Conservation (phyloP, 2,329 filamentous ascomycete genomes). For the Nothophoma quercina region DNA sequence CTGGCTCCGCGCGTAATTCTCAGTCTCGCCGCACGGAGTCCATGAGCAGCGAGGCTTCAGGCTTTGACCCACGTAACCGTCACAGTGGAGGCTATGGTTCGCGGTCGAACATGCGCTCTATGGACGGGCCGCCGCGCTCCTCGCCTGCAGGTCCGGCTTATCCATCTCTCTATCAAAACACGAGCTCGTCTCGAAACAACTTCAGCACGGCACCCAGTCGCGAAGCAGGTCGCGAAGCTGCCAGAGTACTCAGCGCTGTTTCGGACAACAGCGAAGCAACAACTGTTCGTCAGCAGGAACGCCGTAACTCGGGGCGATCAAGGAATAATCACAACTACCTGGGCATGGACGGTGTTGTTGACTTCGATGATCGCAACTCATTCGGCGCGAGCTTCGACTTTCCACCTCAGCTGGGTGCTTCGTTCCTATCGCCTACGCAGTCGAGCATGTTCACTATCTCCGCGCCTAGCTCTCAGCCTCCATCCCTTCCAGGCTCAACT, state of each 20-base stretch:
- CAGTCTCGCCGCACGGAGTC: constrained; percentile 55
- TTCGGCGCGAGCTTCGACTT: constrained; percentile 32
- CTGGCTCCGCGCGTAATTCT: constrained; percentile 51
- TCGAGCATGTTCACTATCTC: constrained; percentile 28
- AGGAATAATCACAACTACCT: constrained; percentile 32
- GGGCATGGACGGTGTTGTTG: constrained; percentile 40
- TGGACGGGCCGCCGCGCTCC: constrained; percentile 41
- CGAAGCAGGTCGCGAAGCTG: constrained; percentile 37
- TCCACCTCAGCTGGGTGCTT: constrained; percentile 37
- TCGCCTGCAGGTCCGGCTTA: constrained; percentile 35
- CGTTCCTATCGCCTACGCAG: constrained; percentile 36
- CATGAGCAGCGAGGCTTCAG: constrained; percentile 49
- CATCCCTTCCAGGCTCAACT: constrained; percentile 39
- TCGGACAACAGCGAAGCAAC: constrained; percentile 43
- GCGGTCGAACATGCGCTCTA: constrained; percentile 33
- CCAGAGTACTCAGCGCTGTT: constrained; percentile 33
- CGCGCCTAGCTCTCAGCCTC: constrained; percentile 27
- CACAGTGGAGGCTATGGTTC: constrained; percentile 69
- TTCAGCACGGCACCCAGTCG: constrained; percentile 28
- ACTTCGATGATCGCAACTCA: constrained; percentile 30
- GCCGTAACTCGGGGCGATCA: constrained; percentile 32
- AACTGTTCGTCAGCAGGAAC: constrained; percentile 28
- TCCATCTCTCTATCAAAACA: constrained; percentile 29
- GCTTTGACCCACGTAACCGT: constrained; percentile 55
- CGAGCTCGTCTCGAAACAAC: constrained; percentile 23